Conservation (phyloP, 2,329 filamentous ascomycete species). For the Chaetomium globosum region DNA sequence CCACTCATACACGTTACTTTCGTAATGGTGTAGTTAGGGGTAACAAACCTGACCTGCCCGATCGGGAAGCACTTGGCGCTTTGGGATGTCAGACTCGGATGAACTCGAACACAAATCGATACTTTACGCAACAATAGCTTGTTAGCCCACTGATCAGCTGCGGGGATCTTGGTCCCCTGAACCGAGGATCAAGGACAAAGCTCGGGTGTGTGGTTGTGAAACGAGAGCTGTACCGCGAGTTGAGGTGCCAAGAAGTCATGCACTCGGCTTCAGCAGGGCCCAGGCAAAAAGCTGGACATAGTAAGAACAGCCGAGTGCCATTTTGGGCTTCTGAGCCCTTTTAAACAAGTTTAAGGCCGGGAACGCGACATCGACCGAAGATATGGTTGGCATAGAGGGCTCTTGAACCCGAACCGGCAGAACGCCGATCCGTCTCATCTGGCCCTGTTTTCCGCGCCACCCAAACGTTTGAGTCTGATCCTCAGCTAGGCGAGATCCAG, state of each 20-base stretch:
- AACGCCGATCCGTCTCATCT: conserved; percentile 28
- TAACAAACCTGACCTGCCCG: not conserved
- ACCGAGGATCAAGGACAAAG: not conserved
- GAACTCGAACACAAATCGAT: not conserved
- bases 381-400: not conserved
- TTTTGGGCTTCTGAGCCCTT: not conserved
- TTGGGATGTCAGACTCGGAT: not conserved
- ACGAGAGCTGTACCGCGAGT: not conserved
- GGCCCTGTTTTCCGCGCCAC: conserved; percentile 20
- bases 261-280: not conserved
- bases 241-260: not conserved
- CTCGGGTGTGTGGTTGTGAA: conserved; percentile 1
- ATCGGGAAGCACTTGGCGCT: not conserved
- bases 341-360: not conserved
- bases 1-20: not conserved
- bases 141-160: not conserved
- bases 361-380: not conserved
- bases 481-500: conserved; percentile 31
- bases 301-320: not conserved
- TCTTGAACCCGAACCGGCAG: conserved; percentile 16
- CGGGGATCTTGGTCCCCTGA: not conserved
- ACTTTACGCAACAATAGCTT: not conserved
- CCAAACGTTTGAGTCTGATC: conserved; percentile 32
- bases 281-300: not conserved
- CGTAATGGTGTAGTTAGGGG: not conserved